Base-by-base conservation (phyloP, 805 yeast genomes). In the Candida schatavii region DNA sequence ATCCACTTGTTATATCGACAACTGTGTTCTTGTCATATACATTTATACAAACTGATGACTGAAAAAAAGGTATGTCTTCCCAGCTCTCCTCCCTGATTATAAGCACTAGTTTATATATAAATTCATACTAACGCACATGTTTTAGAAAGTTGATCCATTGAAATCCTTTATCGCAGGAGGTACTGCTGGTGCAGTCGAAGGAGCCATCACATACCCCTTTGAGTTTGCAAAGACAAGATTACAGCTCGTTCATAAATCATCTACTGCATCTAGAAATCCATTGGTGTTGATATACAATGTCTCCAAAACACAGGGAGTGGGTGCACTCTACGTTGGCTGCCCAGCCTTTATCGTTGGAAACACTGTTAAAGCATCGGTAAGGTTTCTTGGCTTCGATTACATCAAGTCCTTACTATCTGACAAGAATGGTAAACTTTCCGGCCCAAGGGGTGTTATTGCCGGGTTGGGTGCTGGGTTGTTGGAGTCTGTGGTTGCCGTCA, bases 381-480 rank as follows among this genome's bases (percentile, higher is more conserved):
- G 99, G 48, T 91, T 91, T 63, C 71, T 91, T 13, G 98, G 97
- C 2, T 91, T 88, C 56, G 99, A 93, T 60, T 74, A 85, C 14
- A 85, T 93, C 62, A 90, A 89, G 61, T 74, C 80, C 40, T 51
- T 85, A 25, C 70, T 91, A 43, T 79, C 83, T 22, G 98, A 93
- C 61, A 80, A 81, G 51, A 77, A 86, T 47, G 98, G 98, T 5
- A 85, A 88, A 62, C 67, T 93, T 37, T 81, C 93, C 27, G 96
- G 96, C 3, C 83, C 93, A 5, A 66, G 96, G 55, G 98, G 98
- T 50, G 95, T 90, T 4, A 45, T 91, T 25, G 99, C 99, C 1
- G 99, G 99, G n/a, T 70, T 93, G 34, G 97, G 98, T 37, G 99
- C 99, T 2, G 99, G 99, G 28, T 76, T 90, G 35, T 64, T 91